Base-by-base conservation (phyloP, 2,329 filamentous ascomycete species). In the Talaromyces sp. region DNA sequence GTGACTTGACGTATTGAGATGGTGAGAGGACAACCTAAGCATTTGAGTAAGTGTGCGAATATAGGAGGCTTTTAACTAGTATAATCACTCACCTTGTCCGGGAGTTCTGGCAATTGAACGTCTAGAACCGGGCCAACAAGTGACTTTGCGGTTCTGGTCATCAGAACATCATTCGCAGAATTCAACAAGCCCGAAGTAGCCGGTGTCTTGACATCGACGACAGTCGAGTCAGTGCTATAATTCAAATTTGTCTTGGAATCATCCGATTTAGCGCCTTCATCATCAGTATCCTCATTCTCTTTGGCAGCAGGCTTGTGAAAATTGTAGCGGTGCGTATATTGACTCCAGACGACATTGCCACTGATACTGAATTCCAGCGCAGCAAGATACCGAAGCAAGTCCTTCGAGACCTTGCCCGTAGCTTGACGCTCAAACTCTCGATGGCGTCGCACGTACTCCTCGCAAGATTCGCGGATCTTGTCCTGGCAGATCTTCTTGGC, bases 1-100 rank as follows among this genome's bases (percentile, higher is more conserved):
- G 69, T 10, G 73, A 72, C 24, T 68, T 69, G 43, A 78, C 68
- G 60, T 78, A 78, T 39, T 73, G 68, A 59, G 71, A 73, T 0
- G 74, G 73, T 24, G 41, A 19, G 14, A 31, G 58, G n/a, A 60
- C 22, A 24, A 58, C 54, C 54, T 58, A 19, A 9, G 19, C 16
- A n/a, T 3, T 1, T 16, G 27, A n/a, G 5, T 54, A 4, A 54
- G 27, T 35, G 16, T 54, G 9, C 27, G 16, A 47, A 50, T 27
- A 3, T 8, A 8, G 16, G 27, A 24, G 11, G 19, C 14, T 6
- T 7, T 24, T 1, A 2, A 9, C 10, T 13, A 27, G 27, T 8
- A 2, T 24, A 22, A 47, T 47, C 19, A 24, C 47, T 27, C 6
- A 50, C 47, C 47, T 50, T 50, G 14, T 50, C 47, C 3, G 47